A percentile compares a stretch with the other conserved stretches of the same genome.
phyloP scores from a whole-genome alignment of 2,329 filamentous ascomycete genomes.

The Davidsoniella virescens region DNA sequence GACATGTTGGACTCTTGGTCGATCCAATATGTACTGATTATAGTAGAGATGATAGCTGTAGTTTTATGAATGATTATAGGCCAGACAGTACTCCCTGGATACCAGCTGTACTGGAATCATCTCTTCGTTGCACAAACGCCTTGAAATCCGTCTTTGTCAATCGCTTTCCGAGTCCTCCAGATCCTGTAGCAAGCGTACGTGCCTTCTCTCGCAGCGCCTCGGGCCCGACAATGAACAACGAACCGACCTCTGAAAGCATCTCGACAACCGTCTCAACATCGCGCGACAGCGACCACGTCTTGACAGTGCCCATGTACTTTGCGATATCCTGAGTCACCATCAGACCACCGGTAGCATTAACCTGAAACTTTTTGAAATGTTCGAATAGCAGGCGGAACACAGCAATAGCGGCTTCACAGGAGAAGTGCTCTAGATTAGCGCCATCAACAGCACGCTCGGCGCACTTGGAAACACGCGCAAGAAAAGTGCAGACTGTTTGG shows the following conservation, averaged over 20 bases:
- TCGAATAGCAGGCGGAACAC: slow-evolving; percentile 68
- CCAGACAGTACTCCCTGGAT: slow-evolving; percentile 69
- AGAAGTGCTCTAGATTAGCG: slow-evolving; percentile 66
- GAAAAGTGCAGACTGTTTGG: slow-evolving; percentile 62
- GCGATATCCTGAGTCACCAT: slow-evolving; percentile 95
- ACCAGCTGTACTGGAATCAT: slow-evolving; percentile 65
- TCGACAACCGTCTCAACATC: slow-evolving; percentile 58
- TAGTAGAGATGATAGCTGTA: no score
- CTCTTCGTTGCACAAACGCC: slow-evolving; percentile 68
- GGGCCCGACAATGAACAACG: slow-evolving; percentile 82
- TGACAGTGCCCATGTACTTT: slow-evolving; percentile 74
- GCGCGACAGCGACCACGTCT: slow-evolving; percentile 61
- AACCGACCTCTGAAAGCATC: slow-evolving; percentile 81
- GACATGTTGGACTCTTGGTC: no score
- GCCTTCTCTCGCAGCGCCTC: slow-evolving; percentile 60
- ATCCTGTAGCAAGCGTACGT: slow-evolving; percentile 35
- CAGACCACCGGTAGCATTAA: slow-evolving; percentile 82
- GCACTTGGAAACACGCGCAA: slow-evolving; percentile 48
- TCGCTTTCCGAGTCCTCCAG: slow-evolving; percentile 32
- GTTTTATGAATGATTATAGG: slow-evolving; percentile 23
- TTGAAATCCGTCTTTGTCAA: slow-evolving; percentile 56
- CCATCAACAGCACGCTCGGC: slow-evolving; percentile 59
- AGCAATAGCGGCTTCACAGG: slow-evolving; percentile 67
- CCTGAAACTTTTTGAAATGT: slow-evolving; percentile 86
- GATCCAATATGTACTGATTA: no score